Base-by-base conservation (phyloP, 441 rosid genomes). In the Jatropha podagrica region DNA sequence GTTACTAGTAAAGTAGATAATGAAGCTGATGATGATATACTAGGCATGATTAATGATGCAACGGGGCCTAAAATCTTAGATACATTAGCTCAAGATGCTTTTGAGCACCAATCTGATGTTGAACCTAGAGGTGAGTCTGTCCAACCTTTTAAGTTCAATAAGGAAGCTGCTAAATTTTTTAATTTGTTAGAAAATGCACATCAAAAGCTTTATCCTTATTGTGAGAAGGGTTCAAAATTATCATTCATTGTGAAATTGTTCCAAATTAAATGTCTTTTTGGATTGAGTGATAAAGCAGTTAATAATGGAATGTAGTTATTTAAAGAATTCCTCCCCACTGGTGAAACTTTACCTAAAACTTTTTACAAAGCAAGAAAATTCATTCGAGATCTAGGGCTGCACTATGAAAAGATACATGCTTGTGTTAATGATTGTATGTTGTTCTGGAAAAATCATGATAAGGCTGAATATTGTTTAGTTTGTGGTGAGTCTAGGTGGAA, bases 201-300 rank as follows among this genome's bases (percentile, higher is more conserved):
- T 23, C 20, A 27, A 46, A 13, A 68, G 2, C 20, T 68, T 4
- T 48, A 68, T 5, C 58, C 41, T 10, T 12, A 13, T 5, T 68
- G 71, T 68, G 71, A 68, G 0, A 48, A 48, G 0, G 12, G 46
- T 6, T 3, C 56, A 20, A 68, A 48, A n/a, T 46, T 68, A 23
- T 68, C 20, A 1, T 68, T 68, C 7, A 51, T 48, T 49, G 17
- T 26, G 7, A 49, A 49, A 11, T 10, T 46, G 23, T 20, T 68
- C 14, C 58, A 49, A n/a, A 48, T 48, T 9, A 68, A 68, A 11
- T 48, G 41, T 26, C 58, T 68, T 26, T 11, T 20, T 68, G 51
- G 51, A 48, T 48, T n/a, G 58, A 68, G 58, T 48, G 58, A 68
- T 68, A 68, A 41, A 65, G 4, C 27, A 18, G 10, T 65, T 41